Evolutionary conservation across 2,329 filamentous ascomycete species (phyloP).

Genomic region (Simplicillium aogashimaense): DNA sequence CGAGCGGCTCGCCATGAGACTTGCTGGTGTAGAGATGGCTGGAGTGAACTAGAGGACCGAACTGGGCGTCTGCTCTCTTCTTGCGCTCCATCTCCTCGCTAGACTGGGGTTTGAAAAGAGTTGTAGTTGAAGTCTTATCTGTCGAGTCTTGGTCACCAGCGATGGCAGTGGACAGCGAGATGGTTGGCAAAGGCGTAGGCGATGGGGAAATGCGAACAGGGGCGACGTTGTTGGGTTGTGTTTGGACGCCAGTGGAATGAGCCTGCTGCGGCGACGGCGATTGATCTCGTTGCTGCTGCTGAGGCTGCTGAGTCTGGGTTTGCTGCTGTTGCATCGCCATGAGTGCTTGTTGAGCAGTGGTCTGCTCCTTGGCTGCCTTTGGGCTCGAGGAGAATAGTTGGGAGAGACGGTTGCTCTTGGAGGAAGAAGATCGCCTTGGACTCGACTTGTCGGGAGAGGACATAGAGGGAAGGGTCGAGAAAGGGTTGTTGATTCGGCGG

Average conservation of each 20-base stretch:
- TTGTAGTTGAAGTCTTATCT: slow-evolving; percentile 64
- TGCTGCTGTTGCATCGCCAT: slow-evolving; percentile 54
- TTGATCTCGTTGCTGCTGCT: not conserved
- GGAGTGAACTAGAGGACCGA: slow-evolving; percentile 72
- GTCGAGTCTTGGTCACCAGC: slow-evolving; percentile 62
- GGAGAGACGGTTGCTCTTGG: slow-evolving; percentile 66
- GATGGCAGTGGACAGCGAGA: slow-evolving; percentile 80
- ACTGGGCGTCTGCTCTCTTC: slow-evolving; percentile 77
- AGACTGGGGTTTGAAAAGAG: slow-evolving; percentile 78
- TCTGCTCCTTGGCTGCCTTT: slow-evolving; percentile 58
- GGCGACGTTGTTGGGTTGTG: slow-evolving; percentile 24
- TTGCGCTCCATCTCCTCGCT: slow-evolving; percentile 71
- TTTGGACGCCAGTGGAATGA: slow-evolving; percentile 1
- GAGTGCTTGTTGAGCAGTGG: slow-evolving; percentile 56
- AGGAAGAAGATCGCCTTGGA: slow-evolving; percentile 49
- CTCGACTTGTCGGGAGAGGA: slow-evolving; percentile 36
- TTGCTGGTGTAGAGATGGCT: slow-evolving; percentile 84
- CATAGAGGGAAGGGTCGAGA: slow-evolving; percentile 40
- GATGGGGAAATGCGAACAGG: slow-evolving; percentile 59
- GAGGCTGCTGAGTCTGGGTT: slow-evolving; percentile 1
- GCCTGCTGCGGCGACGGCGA: not conserved
- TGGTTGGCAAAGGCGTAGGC: slow-evolving; percentile 73
- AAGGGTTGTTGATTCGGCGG: slow-evolving; percentile 48
- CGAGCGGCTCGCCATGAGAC: slow-evolving; percentile 71
- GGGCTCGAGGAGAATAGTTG: slow-evolving; percentile 77